Evolutionary conservation across 179 eudicot species (phyloP), one percentile per base, ranked within the genome.

Genomic region (Silene noctiflora): DNA sequence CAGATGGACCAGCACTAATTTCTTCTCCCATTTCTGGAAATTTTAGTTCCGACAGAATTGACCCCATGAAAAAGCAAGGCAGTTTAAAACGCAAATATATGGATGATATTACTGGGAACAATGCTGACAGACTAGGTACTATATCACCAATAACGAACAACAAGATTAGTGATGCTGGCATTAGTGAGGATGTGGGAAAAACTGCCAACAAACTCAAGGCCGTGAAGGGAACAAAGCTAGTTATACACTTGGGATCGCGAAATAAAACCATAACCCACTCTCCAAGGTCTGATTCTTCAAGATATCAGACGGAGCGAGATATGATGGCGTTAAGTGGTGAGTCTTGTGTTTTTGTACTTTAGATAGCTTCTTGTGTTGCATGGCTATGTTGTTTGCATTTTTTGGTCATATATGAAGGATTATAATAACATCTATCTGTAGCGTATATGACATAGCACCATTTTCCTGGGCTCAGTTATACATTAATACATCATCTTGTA

Each of bases 201-300:
- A 81, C 80, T 67, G 80, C 75, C 75, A 84, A 81, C 78, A 86
- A 82, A 76, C 82, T 87, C 2, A 86, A 84, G 80, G 71, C 79
- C 39, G 62, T 88, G 55, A 90, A 89, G 83, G 97, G 96, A 44
- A 85, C 91, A 27, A 95, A 93, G 84, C 87, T 95, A 67, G 97
- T 92, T 73, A 94, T 94, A 87, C 98, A 94, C 84, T 82, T 95
- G 77, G 97, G 97, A 27, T 88, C 87, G n/a, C 84, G 93, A 46
- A 88, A 84, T 81, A 88, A 80, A 84, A 86, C 86, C 64, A 73
- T 83, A 62, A 75, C 87, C 67, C 77, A 80, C 72, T 86, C 97
- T 81, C 92, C 96, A n/a, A 89, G 75, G 80, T 87, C 93, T 69
- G 93, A 90, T 77, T 86, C 89, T 78, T 88, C 94, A 68, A 85